Evolutionary conservation across 73 alveolate genomes (phyloP).

Genomic region (Diophrys sp.): DNA sequence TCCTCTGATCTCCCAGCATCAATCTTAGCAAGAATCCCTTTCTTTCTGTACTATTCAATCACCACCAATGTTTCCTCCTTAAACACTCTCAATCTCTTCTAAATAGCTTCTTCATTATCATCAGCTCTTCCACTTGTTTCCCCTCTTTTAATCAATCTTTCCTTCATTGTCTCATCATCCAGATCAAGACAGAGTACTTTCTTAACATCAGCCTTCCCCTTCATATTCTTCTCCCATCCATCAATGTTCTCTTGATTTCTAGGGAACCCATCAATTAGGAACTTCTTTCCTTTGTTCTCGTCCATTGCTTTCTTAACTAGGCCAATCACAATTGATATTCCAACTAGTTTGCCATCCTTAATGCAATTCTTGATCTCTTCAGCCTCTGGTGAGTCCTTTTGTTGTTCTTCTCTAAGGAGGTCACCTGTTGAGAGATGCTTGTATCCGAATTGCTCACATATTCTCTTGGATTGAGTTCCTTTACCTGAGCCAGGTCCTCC

Average conservation of each 20-base stretch:
- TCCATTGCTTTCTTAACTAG: constrained; percentile 68
- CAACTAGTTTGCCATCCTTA: constrained; percentile 75
- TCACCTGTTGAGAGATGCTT: constrained; percentile 86
- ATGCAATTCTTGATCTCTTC: constrained; percentile 52
- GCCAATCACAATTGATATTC: constrained; percentile 56
- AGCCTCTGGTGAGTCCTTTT: constrained; percentile 47
- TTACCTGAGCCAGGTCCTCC: constrained; percentile 98
- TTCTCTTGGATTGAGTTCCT: constrained; percentile 90
- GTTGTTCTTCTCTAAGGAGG: constrained; percentile 69
- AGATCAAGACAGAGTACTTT: constrained; percentile 87
- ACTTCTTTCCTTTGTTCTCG: constrained; percentile 70
- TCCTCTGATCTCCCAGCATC: constrained; percentile 86
- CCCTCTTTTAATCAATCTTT: constrained; percentile 89
- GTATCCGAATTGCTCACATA: constrained; percentile 64
- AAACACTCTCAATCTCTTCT: constrained; percentile 93
- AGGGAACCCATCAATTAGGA: constrained; percentile 90
- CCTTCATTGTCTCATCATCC: constrained; percentile 85
- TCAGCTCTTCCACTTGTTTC: constrained; percentile 96
- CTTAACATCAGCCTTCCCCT: constrained; percentile 58
- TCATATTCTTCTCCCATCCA: constrained; percentile 74
- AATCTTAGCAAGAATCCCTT: constrained; percentile 72
- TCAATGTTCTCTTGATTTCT: constrained; percentile 76
- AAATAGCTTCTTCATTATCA: constrained; percentile 96
- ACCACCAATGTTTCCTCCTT: constrained; percentile 88
- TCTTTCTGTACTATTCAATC: constrained; percentile 70